Conservation (phyloP, 176 grass and related monocot species). For the Aegilops umbellulata region DNA sequence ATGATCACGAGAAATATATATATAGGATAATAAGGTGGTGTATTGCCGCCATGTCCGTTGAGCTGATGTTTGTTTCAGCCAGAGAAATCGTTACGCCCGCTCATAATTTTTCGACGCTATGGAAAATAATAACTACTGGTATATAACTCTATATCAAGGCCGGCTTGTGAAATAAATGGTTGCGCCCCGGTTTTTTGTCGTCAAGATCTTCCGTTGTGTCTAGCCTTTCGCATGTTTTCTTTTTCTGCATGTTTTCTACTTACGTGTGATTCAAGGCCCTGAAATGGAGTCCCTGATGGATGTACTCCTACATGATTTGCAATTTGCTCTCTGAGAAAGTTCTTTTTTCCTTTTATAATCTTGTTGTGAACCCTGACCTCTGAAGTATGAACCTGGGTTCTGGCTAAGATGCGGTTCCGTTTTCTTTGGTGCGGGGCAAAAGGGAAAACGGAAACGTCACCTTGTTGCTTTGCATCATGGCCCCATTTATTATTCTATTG, state of each 20-base stretch:
- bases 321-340: neutral
- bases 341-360: no score
- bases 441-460: neutral
- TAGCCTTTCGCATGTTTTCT: neutral
- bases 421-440: neutral
- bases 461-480: neutral
- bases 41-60: neutral
- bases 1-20: neutral
- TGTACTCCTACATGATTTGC: no score
- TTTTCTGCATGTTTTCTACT: neutral
- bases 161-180: slow-evolving; percentile 22
- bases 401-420: neutral
- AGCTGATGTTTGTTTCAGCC: slow-evolving; percentile 30
- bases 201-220: neutral
- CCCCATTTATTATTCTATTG: no score
- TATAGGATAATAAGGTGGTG: slow-evolving; percentile 35
- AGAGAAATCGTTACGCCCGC: neutral
- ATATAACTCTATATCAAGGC: neutral
- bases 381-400: neutral
- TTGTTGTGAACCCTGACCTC: neutral
- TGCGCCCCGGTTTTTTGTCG: neutral
- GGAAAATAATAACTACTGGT: slow-evolving; percentile 31
- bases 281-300: neutral
- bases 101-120: neutral
- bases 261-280: neutral